Percentiles rank a stretch among this genome's conserved stretches.
Evolutionary conservation across 2,329 filamentous ascomycete species (phyloP).

Genomic region (Aquanectria penicillioides): DNA sequence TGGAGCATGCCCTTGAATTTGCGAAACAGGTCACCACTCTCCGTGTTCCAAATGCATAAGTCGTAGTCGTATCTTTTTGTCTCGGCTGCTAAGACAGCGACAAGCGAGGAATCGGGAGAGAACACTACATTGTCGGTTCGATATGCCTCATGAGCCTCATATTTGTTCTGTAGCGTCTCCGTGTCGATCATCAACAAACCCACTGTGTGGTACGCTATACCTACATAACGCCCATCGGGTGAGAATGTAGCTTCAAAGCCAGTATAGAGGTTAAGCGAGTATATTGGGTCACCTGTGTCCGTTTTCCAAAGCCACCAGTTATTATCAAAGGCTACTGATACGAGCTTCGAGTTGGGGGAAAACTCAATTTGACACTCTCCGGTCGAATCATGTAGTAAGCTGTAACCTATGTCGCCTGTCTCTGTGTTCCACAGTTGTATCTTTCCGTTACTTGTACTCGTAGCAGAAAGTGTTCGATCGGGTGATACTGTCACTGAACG

Average conservation of each 20-base stretch:
- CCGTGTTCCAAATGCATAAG: not conserved
- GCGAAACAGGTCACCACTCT: not conserved
- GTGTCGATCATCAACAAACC: too few relatives aligned
- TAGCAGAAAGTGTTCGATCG: not conserved
- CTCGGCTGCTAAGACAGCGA: not conserved
- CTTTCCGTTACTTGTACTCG: not conserved
- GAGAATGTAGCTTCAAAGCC: not conserved
- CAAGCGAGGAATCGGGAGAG: not conserved
- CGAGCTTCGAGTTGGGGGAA: not conserved
- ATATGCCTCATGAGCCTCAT: too few relatives aligned
- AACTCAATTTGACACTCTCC: not conserved
- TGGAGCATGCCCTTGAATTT: not conserved
- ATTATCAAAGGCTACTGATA: not conserved
- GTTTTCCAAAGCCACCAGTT: not conserved
- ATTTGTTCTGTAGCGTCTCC: too few relatives aligned
- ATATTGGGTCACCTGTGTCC: not conserved
- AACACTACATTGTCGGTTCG: too few relatives aligned
- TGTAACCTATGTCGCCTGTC: not conserved
- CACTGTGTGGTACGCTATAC: too few relatives aligned
- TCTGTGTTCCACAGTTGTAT: not conserved
- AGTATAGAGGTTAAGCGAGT: not conserved
- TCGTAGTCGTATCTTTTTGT: too few relatives aligned
- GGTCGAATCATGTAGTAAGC: not conserved
- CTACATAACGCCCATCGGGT: not conserved
- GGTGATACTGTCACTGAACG: not conserved